Conservation (phyloP, 768 basidiomycete species). For the Amanita polypyramis region DNA sequence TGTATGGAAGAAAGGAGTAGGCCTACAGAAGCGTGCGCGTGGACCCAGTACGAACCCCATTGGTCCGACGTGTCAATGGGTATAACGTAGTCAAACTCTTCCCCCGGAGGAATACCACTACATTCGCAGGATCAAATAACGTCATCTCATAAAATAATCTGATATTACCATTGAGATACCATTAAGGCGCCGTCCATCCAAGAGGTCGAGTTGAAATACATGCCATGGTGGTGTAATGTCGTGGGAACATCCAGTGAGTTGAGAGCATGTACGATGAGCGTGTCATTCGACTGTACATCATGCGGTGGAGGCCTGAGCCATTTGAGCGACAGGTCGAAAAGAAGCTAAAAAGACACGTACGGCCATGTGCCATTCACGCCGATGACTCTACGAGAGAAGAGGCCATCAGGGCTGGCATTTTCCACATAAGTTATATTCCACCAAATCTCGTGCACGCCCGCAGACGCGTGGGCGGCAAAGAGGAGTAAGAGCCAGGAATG, state of each 20-base stretch:
- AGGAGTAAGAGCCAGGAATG: conserved; percentile 15
- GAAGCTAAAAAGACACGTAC: conserved; percentile 30
- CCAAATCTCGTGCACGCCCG: conserved; percentile 68
- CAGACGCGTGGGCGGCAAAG: conserved; percentile 32
- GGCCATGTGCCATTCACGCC: conserved; percentile 94
- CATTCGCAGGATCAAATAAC: background rate
- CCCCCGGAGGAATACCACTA: conserved; percentile 72
- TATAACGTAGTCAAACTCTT: conserved; percentile 64
- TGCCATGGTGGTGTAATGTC: conserved; percentile 86
- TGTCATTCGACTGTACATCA: conserved; percentile 60
- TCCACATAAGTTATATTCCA: conserved; percentile 88
- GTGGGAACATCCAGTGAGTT: conserved; percentile 62
- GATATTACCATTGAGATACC: conserved; percentile 71
- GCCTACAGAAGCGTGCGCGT: conserved; percentile 50
- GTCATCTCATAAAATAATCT: background rate
- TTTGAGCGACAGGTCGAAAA: background rate
- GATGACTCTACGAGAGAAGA: conserved; percentile 64
- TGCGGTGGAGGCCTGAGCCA: conserved; percentile 67
- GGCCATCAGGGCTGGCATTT: conserved; percentile 75
- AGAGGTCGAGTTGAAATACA: conserved; percentile 81
- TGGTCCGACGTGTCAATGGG: conserved; percentile 59
- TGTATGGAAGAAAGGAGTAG: background rate
- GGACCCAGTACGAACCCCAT: conserved; percentile 77
- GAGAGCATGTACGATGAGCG: conserved; percentile 63
- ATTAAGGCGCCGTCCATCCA: conserved; percentile 87